These are phyloP conservation scores for Inga laurina DNA, from an alignment of 306 rosid genomes.

Conservation along the genomic window DNA sequence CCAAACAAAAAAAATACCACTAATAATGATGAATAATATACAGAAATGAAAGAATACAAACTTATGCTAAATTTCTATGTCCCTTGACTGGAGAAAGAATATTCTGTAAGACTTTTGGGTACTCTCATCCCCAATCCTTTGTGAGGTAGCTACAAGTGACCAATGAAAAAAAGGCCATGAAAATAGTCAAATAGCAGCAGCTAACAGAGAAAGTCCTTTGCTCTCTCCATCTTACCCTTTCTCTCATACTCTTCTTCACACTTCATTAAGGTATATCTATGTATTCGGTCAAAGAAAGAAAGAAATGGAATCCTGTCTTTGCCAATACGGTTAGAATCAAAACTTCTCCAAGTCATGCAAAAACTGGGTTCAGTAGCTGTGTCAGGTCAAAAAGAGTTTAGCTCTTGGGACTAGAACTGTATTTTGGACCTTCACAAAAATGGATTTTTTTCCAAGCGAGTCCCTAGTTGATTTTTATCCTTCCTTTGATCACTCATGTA, in stretches of 20 bases:
- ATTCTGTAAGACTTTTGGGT: conserved; percentile 39
- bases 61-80: conserved; percentile 42
- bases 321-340: conserved; percentile 42
- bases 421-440: conserved; percentile 5
- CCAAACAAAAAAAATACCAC: conserved; percentile 55
- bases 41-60: conserved; percentile 61
- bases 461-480: not conserved
- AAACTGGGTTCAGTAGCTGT: conserved; percentile 28
- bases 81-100: conserved; percentile 38
- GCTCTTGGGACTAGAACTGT: not conserved
- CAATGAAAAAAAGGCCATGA: conserved; percentile 39
- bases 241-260: conserved; percentile 21
- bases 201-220: conserved; percentile 37
- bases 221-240: conserved; percentile 38
- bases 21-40: conserved; percentile 44
- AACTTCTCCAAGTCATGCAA: conserved; percentile 36
- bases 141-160: conserved; percentile 42
- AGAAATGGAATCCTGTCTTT: conserved; percentile 32
- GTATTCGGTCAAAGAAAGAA: conserved; percentile 45
- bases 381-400: conserved; percentile 12
- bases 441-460: not conserved
- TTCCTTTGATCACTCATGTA: not conserved
- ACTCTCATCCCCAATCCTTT: conserved; percentile 34
- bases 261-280: conserved; percentile 18
- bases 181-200: conserved; percentile 42